Base-by-base conservation (phyloP, 148 eudicot genomes). In the Cornus florida region DNA sequence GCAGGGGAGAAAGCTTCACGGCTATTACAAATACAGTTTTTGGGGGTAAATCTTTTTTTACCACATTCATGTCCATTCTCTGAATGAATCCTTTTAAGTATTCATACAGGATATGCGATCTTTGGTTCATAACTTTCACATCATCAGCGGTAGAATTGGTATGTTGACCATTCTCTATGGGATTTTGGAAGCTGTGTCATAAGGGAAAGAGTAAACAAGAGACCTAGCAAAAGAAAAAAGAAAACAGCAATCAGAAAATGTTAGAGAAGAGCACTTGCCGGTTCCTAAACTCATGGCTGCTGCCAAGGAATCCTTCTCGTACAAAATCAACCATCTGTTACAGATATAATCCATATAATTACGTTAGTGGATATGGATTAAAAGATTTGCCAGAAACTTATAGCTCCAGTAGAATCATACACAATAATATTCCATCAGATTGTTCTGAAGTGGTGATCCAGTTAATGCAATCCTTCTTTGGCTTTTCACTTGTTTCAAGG, bases 241-340 rank as follows among this genome's bases (percentile, higher is more conserved):
- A 48, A 35, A 68, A 48, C 11, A 19, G 28, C 24, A 66, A 28
- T 48, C 53, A 62, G 71, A 71, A 19, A 24, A 70, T 31, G 16
- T 2, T 9, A 28, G 70, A 31, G 32, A 68, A 72, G 66, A 79
- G 77, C 77, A 75, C 89, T 77, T 86, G 85, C 99, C 99, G 91
- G 86, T 96, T 96, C 81, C 98, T 93, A 78, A 96, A 96, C 84
- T 96, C 99, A 82, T 91, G 95, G 86, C 91, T 91, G 84, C 97
- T 92, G 48, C 99, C 99, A 75, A 96, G 94, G 82, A 93, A 92
- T 77, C 99, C 99, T 87, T 96, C 98, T 78, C 99, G 86, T 48
- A 96, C 99, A 88, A 96, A 96, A 85, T 96, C 98, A 75, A 96
- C 99, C 99, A 96, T 96, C 99, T 96, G 95, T 71, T 38, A 41